Conservation (phyloP, 2,329 filamentous ascomycete genomes). For the Alternaria solani region DNA sequence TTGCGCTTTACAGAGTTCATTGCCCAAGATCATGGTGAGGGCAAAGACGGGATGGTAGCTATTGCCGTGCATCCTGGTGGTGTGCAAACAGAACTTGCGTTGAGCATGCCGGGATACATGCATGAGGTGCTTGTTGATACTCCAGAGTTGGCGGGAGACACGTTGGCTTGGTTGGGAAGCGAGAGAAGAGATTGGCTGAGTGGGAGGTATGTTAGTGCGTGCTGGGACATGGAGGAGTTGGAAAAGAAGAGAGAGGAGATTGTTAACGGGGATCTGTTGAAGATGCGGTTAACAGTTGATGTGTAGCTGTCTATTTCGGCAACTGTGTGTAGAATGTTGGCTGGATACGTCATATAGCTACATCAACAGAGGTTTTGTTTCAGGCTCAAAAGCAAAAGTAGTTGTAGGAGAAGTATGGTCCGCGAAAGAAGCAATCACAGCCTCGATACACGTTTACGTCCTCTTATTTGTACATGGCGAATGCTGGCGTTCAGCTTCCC, state of each 20-base stretch:
- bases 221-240: conserved; percentile 45
- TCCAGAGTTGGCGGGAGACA: conserved; percentile 36
- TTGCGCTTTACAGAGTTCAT: conserved; percentile 61
- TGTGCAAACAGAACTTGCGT: conserved; percentile 24
- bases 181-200: conserved; percentile 37
- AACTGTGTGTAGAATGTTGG: neutral
- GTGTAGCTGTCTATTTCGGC: neutral
- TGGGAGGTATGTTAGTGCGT: conserved; percentile 35
- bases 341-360: neutral
- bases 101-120: conserved; percentile 15
- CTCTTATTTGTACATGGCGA: neutral
- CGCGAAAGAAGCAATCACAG: neutral
- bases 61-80: conserved; percentile 38
- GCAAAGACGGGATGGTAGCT: conserved; percentile 27
- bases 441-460: neutral
- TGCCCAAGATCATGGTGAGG: conserved; percentile 49
- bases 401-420: neutral
- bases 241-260: conserved; percentile 23
- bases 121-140: conserved; percentile 29
- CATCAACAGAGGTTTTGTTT: neutral
- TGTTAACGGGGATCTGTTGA: conserved; percentile 23
- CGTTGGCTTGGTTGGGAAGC: conserved; percentile 35
- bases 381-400: neutral
- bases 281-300: conserved; percentile 25
- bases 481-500: neutral